Evolutionary conservation across 2,329 filamentous ascomycete genomes (phyloP), one percentile per base, ranked within the genome.

Genomic region (Plectosphaerella sp.): DNA sequence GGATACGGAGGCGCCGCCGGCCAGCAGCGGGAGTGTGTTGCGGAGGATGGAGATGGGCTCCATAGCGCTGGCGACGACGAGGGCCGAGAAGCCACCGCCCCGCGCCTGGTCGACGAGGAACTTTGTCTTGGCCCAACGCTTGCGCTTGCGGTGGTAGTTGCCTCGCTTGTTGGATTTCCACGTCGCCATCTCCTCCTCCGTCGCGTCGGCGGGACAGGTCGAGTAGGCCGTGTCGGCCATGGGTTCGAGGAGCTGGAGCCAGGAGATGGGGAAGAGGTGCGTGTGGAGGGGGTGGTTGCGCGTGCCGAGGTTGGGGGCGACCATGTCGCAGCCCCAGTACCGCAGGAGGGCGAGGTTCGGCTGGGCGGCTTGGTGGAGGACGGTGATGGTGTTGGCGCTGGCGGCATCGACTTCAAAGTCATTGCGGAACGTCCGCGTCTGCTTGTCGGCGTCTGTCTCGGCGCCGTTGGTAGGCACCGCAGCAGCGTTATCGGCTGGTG

Each of bases 231-330:
- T 78, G 67, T 97, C 94, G 28, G 83, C 74, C 36, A 82, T 72
- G 0, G 94, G 94, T 22, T 88, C 79, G 15, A 97, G 73, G 5
- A 99, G 82, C 69, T 97, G 93, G 2, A 99, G 81, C 92, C 93
- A 99, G 25, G 90, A 93, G 28, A 97, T 76, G 5, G 87, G 83
- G 62, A 93, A 87, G 49, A 99, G 82, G 65, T 94, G 87, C 15
- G 82, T 86, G 67, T 87, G 81, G 11, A 99, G 82, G 1, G 94
- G 93, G 65, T 97, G 94, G 22, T 83, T 75, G 10, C 15, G 20
- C 11, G 37, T 28, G 22, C 20, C 16, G n/a, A 53, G 51, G 58
- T 78, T 79, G 43, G 86, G 83, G 56, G 83, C 83, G 53, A 81
- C 80, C 59, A 79, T 74, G 69, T 96, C 91, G 72, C 86, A 97